Base-by-base conservation (phyloP, 441 rosid genomes). In the Cnidoscolus chayamansa region DNA sequence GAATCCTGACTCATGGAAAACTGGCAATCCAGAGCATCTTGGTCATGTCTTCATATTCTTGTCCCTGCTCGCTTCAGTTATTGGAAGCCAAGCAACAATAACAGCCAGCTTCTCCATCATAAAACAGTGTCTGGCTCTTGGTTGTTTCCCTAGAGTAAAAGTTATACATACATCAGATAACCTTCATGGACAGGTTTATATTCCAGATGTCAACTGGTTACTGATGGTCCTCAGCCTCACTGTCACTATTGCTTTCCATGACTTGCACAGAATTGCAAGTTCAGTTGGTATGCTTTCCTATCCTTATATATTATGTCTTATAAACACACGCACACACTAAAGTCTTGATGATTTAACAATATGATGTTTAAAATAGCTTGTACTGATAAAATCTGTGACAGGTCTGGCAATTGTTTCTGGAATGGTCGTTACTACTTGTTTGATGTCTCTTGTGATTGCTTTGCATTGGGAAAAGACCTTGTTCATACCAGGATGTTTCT, bases 41-140 rank as follows among this genome's bases (percentile, higher is more conserved):
- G 81, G 83, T 19, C 86, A 86, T 54, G 74, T 80, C 61, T 88
- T 81, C 59, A 71, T 76, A 59, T 51, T 76, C 48, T 62, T 88
- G 37, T 83, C 95, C 3, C 84, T 90, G 51, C 77, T 90, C 47
- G 87, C 89, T 25, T 83, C 92, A 1, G 89, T 79, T 0, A 83
- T 83, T 0, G 92, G 95, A 75, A 90, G 95, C 84, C 95, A 90
- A 78, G 92, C 95, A 48, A 80, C 88, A 61, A 86, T 90, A 73
- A 86, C 92, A 1, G 89, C 89, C 2, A 79, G 86, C 65, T 90
- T 90, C 81, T 90, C 95, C 63, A 90, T 86, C 71, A 84, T 90
- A 71, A 90, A 84, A 59, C 92, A 90, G 79, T 85, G 92, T 83
- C 80, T 80, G 15, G 85, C 91, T 9, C 88, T 88, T 60, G 73